Evolutionary conservation across 257 asterid species (phyloP), one percentile per base, ranked within the genome.

Genomic region (Coffea canephora): DNA sequence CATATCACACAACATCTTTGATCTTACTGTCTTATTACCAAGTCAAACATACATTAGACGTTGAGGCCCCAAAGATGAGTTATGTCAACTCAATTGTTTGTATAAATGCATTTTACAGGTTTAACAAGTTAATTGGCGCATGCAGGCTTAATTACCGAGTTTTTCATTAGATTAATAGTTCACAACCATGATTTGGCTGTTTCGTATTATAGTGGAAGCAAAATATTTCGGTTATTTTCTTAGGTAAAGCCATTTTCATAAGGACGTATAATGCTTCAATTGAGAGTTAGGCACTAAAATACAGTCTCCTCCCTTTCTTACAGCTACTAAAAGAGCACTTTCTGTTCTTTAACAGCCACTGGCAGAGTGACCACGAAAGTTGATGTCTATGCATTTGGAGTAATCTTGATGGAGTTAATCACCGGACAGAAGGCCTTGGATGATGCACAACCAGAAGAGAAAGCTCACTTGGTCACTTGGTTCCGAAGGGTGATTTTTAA

Each of bases 341-440:
- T 11, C 73, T 79, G 45, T 69, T 81, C 50, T 49, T 68, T 6
- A 77, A 86, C 95, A 93, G 98, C 93, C 23, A 92, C 97, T 0
- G 99, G 99, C 73, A 87, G 91, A 83, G 99, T 95, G 75, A 95
- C 97, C 49, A 87, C 92, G 15, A 91, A 91, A 84, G 91, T 89
- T 4, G 99, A 95, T 54, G 97, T 95, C 31, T 95, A 81, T 31
- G 95, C 98, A 73, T 95, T 86, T 19, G 98, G 99, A 8, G 99
- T 93, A 73, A 82, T 95, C 76, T 82, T 95, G 84, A 93, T 93
- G 99, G 99, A 95, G 85, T 77, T 93, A 18, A 82, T 93, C 52
- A 92, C 97, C 0, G 94, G 98, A 13, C 76, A 91, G 78, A 93
- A 87, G 79, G 94, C 97, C 43, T 71, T 95, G 31, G 98, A 92